phyloP scores from a whole-genome alignment of 2,329 filamentous ascomycete species.

The Alternaria consortialis region DNA sequence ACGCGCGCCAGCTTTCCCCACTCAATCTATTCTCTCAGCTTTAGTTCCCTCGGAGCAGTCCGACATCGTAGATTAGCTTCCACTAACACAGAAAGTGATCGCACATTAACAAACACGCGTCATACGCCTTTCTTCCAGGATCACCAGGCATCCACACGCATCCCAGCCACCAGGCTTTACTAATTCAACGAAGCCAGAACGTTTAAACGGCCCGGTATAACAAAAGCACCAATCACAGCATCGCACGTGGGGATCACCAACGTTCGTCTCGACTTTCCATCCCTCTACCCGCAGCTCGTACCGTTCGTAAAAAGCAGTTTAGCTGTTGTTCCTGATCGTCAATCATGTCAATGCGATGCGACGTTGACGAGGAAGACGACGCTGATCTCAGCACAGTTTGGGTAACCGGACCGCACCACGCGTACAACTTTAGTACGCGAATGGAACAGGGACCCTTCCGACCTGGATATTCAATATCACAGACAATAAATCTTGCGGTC shows the following conservation, averaged over 20 bases:
- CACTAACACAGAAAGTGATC: constrained; percentile 10
- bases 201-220: constrained; percentile 7
- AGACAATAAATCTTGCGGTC: constrained; percentile 2
- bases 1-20: constrained; percentile 1
- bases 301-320: constrained; percentile 7
- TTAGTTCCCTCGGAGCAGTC: constrained; percentile 13
- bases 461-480: constrained; percentile 5
- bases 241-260: constrained; percentile 11
- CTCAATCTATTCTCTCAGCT: constrained; percentile 12
- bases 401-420: constrained; percentile 6
- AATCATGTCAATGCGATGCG: constrained; percentile 8
- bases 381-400: constrained; percentile 4
- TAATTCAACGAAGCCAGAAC: constrained; percentile 10
- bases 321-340: neutral
- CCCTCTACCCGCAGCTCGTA: constrained; percentile 10
- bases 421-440: constrained; percentile 1
- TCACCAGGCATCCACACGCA: constrained; percentile 5
- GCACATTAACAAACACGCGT: constrained; percentile 1
- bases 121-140: neutral
- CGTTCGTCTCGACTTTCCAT: constrained; percentile 8
- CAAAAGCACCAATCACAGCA: constrained; percentile 15
- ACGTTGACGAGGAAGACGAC: constrained; percentile 1
- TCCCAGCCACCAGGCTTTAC: constrained; percentile 12
- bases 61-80: neutral
- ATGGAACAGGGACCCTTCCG: neutral